Percentiles rank a stretch among this genome's conserved stretches.
Evolutionary conservation across 129 eudicot genomes (phyloP).

Genomic region (Arctium minus): DNA sequence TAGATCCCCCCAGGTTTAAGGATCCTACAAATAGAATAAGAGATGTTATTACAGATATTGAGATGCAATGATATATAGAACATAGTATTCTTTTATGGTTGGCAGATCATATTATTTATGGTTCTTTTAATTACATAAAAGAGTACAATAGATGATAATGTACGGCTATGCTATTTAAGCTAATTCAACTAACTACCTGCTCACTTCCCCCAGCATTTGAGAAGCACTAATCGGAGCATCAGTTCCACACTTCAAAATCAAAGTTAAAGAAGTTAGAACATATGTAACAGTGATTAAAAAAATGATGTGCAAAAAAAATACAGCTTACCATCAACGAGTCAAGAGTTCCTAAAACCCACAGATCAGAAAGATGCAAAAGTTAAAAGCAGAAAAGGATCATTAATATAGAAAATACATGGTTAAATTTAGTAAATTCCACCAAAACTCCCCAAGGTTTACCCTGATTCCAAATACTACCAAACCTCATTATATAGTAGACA

Average conservation of each 20-base stretch:
- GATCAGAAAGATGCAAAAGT: slow-evolving; percentile 29
- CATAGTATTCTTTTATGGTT: neutral
- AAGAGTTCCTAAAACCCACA: slow-evolving; percentile 73
- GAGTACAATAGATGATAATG: neutral
- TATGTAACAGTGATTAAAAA: neutral
- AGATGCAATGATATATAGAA: slow-evolving; percentile 8
- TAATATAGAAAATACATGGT: slow-evolving; percentile 12
- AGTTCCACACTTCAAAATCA: slow-evolving; percentile 75
- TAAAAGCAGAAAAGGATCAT: slow-evolving; percentile 8
- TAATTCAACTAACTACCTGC: slow-evolving; percentile 61
- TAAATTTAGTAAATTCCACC: slow-evolving; percentile 4
- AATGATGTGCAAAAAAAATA: neutral
- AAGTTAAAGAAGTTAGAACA: slow-evolving; percentile 30
- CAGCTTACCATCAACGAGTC: slow-evolving; percentile 90
- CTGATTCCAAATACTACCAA: neutral
- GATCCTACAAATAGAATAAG: slow-evolving; percentile 59
- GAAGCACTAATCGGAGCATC: slow-evolving; percentile 89
- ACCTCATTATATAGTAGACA: neutral
- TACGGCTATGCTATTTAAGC: neutral
- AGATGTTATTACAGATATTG: slow-evolving; percentile 11
- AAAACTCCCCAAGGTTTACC: neutral
- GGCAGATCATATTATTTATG: neutral
- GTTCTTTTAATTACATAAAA: neutral
- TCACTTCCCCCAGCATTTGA: slow-evolving; percentile 97
- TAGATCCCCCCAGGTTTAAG: slow-evolving; percentile 93